These are phyloP conservation scores for Nigrospora osmanthi DNA, from an alignment of 2,329 filamentous ascomycete genomes.

Conservation along the genomic window DNA sequence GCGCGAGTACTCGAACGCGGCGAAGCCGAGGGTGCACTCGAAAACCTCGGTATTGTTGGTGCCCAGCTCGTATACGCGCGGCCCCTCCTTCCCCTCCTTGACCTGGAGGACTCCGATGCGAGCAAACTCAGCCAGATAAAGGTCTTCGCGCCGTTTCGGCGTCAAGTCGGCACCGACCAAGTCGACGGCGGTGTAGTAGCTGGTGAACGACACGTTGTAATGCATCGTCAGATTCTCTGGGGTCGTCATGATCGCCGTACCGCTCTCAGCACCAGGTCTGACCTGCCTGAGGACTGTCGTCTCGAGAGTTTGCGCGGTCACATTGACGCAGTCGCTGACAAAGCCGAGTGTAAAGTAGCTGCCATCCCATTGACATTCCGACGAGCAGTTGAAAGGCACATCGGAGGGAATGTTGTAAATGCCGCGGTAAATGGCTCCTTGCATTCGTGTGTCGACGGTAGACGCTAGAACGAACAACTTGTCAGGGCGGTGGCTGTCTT, in stretches of 20 bases:
- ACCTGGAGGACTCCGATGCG: constrained; percentile 5
- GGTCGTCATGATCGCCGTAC: background rate
- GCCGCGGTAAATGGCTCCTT: constrained; percentile 9
- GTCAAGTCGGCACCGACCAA: background rate
- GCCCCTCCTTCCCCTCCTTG: background rate
- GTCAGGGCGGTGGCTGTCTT: no score
- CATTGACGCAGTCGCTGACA: constrained; percentile 7
- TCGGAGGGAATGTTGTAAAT: constrained; percentile 6
- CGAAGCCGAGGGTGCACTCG: constrained; percentile 7
- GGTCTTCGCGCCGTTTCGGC: no score
- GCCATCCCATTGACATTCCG: constrained; percentile 8
- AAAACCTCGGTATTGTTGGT: background rate
- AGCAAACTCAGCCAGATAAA: constrained; percentile 1
- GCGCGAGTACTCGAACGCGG: constrained; percentile 5
- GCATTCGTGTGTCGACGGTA: constrained; percentile 6
- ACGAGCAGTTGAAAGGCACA: constrained; percentile 7
- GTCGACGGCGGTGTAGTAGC: constrained; percentile 4
- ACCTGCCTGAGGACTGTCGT: background rate
- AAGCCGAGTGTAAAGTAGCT: constrained; percentile 9
- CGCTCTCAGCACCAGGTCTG: constrained; percentile 2
- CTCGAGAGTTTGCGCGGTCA: constrained; percentile 6
- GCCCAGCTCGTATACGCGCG: background rate
- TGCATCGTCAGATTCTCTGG: background rate
- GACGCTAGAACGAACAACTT: background rate
- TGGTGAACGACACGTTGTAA: background rate